Evolutionary conservation across 495 filamentous ascomycete species (phyloP), one percentile per base, ranked within the genome.

Genomic region (Podospora appendiculata): DNA sequence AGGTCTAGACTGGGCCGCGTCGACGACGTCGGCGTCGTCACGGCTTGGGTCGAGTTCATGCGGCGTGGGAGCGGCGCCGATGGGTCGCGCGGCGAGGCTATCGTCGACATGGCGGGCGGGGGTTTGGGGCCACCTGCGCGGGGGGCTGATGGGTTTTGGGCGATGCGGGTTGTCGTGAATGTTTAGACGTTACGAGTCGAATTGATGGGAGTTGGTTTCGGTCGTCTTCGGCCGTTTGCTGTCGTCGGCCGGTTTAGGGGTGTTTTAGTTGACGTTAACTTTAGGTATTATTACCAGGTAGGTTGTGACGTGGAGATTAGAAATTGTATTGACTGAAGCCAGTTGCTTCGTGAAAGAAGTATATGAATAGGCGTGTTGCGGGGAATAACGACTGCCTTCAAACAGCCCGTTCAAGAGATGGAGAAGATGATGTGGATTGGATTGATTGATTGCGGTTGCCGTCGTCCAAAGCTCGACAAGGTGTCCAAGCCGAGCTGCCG

Each of bases 1-100:
- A 65, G 66, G 56, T 92, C 88, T 66, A 88, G 75, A 44, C 84
- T 88, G 6, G 85, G 82, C n/a, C 86, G 84, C 18, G 81, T 77
- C 45, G 88, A 88, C 14, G 86, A 89, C 25, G 81, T 79, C 3
- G 82, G 83, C 5, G 79, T 84, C 33, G 48, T 58, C 33, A 52
- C 48, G 51, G 59, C 54, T 50, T 58, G 61, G n/a, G 68, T 55
- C 1, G 70, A 68, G 58, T 64, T 66, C 34, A 66, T 61, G 52
- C 72, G 70, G 34, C 74, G 70, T 32, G 64, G 61, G 51, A 57
- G 48, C 40, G 65, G 60, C 9, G 57, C 59, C 25, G 58, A 60
- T n/a, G 70, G 63, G 33, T 82, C 82, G 50, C 85, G 81, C 17
- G 84, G 84, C 42, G 85, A 83, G 41, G 87, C 82, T 54, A 86